Conservation (phyloP, 148 eudicot genomes). For the Silene latifolia region DNA sequence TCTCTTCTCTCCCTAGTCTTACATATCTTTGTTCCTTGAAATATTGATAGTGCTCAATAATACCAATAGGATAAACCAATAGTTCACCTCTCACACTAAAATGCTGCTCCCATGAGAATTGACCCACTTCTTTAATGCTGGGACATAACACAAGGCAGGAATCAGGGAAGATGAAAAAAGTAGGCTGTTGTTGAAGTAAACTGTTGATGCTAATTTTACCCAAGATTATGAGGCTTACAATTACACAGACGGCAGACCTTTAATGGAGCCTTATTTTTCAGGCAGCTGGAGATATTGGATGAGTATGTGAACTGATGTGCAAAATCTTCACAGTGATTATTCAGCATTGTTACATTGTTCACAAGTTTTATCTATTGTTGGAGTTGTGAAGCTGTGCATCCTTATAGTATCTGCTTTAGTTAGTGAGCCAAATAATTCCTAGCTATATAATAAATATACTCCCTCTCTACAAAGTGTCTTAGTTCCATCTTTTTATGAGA, state of each 20-base stretch:
- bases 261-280: background rate
- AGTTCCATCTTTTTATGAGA: too few relatives aligned
- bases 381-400: background rate
- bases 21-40: background rate
- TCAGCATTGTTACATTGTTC: background rate
- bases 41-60: background rate
- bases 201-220: background rate
- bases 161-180: background rate
- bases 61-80: background rate
- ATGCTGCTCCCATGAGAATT: background rate
- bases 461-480: too few relatives aligned
- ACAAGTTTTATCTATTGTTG: background rate
- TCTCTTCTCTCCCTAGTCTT: background rate
- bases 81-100: background rate
- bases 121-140: background rate
- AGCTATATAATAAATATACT: too few relatives aligned
- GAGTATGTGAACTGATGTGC: background rate
- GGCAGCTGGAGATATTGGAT: background rate
- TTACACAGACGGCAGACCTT: background rate
- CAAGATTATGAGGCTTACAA: background rate
- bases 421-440: too few relatives aligned
- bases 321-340: background rate
- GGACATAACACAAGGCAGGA: background rate
- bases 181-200: background rate
- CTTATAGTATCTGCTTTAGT: too few relatives aligned